Evolutionary conservation across 2,329 filamentous ascomycete genomes (phyloP), one percentile per base, ranked within the genome.

Genomic region (Eutypella sp.): DNA sequence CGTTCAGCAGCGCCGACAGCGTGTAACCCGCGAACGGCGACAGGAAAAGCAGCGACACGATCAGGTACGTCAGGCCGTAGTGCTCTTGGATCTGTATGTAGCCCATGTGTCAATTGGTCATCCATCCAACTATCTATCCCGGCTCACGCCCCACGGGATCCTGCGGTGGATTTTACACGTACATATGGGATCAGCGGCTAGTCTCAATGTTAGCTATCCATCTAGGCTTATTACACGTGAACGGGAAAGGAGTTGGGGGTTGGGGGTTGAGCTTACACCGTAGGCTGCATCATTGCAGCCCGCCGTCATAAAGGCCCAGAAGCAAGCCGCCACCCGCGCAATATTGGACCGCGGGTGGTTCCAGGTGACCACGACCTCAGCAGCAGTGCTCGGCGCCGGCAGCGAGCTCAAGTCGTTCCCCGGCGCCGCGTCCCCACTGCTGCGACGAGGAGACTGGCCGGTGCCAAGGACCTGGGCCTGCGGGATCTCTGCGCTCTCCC

Each of bases 201-300:
- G 48, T n/a, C 11, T 23, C 18, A 34, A 16, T 29, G 9, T 41
- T 41, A 38, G 44, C 8, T 11, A 38, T 6, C 27, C 42, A 18
- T 6, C 18, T 44, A 27, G 38, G 42, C 42, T 27, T n/a, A 22
- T 13, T 23, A 22, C 31, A 42, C 10, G 15, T 20, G 6, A 11
- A 16, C 19, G n/a, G n/a, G n/a, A n/a, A 29, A 29, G 25, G 13
- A 13, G 7, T 8, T 29, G 25, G 8, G 13, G 13, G 25, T 29
- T 20, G n/a, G 7, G n/a, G 36, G 22, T 6, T 27, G 38, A 41
- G 65, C 74, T 67, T 60, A 78, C 76, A 50, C 78, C 78, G 44
- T 79, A 80, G 10, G 76, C 76, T 2, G 75, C 72, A 61, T 81
- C 78, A 45, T 80, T 81, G 9, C 75, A 71, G 0, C 81, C 81